Base-by-base conservation (phyloP, 805 yeast genomes). In the Yarrowia osloensis region DNA sequence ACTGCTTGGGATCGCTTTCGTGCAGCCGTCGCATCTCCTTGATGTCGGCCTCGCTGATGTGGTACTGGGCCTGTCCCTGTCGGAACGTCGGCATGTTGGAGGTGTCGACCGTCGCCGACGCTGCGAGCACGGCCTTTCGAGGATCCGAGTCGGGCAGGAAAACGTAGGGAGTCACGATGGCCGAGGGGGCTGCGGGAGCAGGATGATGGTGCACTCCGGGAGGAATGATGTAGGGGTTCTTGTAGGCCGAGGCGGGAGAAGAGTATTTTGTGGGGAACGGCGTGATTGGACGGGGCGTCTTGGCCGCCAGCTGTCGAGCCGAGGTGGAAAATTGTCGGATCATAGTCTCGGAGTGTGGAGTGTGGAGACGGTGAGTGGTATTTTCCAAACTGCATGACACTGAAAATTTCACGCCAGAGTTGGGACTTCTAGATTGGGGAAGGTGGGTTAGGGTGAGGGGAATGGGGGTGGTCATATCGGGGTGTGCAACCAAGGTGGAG, bases 121-220 rank as follows among this genome's bases (percentile, higher is more conserved):
- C 44, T 5, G 65, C 67, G 11, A 72, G 70, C 73, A 73, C 74
- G 29, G 49, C 68, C 54, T 63, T 67, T 70, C 95, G 82, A 49
- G 86, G 85, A 73, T 89, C 91, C 47, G 76, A 77, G 6, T 77
- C 70, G 12, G 95, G 91, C 67, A 90, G 76, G 74, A 90, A 90
- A 2, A 87, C 85, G 65, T 81, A 81, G 19, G 96, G 96, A 2
- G 95, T 87, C 74, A 79, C 83, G 76, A 69, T 76, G 68, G 76
- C 85, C 13, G 83, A 77, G 29, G 88, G 81, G 15, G 89, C 83
- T 3, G 93, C 84, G 26, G 91, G 92, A 47, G 91, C 83, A 21
- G 87, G 87, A 70, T 84, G 81, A 72, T 79, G 81, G 46, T 86
- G 84, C 29, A 90, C 77, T 5, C 94, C 94, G 26, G 82, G 79